Base-by-base conservation (phyloP, 768 basidiomycete species). In the Fistulinella prunicolor region DNA sequence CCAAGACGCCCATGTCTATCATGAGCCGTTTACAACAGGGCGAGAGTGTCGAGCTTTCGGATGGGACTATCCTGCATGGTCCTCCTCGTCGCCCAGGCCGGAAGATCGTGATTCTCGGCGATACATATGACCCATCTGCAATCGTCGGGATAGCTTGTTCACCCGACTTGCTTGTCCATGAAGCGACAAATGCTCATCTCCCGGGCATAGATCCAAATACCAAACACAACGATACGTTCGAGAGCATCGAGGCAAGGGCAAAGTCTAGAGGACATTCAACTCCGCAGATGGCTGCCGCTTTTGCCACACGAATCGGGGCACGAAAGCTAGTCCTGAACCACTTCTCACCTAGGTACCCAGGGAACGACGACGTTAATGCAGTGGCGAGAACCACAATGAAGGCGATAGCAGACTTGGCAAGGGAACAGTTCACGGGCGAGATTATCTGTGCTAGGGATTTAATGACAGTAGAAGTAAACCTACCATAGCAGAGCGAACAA, bases 221-320 rank as follows among this genome's bases (percentile, higher is more conserved):
- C 13, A 87, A 86, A 62, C 66, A 68, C 3, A 66, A 62, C 3
- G 88, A 89, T 47, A 85, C 82, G 7, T 76, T 76, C 50, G 76
- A 80, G 57, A 75, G 59, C 13, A 79, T 92, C 7, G 79, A 88
- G 58, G 66, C 67, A 30, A 78, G 82, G 48, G 72, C 89, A 7
- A 85, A 74, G 62, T 83, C 81, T 3, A 78, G 89, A 61, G 94
- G 93, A 0, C 93, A 96, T 65, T 92, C 89, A 5, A 96, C 93
- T 12, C 91, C 93, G 1, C 88, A 90, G 59, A 88, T 93, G 83
- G 94, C 91, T 8, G 93, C 84, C 10, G 72, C 72, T 12, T 94
- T 94, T 61, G 93, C 87, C 5, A 81, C 75, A 61, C 69, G 66
- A 9, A 79, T 89, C 34, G 60, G 74, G 6, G 87, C 90, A 21